Evolutionary conservation across 371 early-diverging fungal species (phyloP), one percentile per base, ranked within the genome.

Genomic region (Mucor sp.): DNA sequence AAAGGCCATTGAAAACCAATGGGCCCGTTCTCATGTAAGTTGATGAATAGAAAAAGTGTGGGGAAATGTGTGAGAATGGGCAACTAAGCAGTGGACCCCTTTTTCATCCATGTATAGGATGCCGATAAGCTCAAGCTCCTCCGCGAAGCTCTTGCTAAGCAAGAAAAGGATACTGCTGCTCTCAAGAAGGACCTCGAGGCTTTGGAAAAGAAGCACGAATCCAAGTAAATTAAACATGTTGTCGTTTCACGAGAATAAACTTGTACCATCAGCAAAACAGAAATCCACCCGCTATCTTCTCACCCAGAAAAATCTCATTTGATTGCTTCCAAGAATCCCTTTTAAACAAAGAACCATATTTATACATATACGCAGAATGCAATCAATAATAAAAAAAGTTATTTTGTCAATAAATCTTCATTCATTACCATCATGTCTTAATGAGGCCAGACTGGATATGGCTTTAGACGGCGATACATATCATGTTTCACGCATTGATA

Each of bases 1-100:
- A 76, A 80, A 72, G 61, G 83, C 83, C 11, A 69, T 77, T 28
- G 83, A 82, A 68, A 82, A 82, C 53, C 77, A 75, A 60, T 82
- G 80, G 80, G 80, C 80, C 39, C 78, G 80, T 48, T 25, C 66
- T 60, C 78, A 80, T 25, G 83, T 82, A 71, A 77, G 74, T 69
- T 9, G n/a, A 30, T 14, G 37, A 7, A 25, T 35, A 12, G 12
- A 1, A 30, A 25, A 23, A 19, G 27, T 39, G 37, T 53, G 41
- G 44, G 61, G 39, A 23, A 58, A 53, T 53, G 53, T 53, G 11
- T 27, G 25, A 23, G 21, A 39, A 15, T 57, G 33, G 50, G 23
- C 14, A 11, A 17, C 33, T 57, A 57, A 57, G n/a, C 19, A 33
- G 50, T 41, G 9, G 41, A 4, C 41, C 41, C 17, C 17, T 5